A percentile compares a stretch with the other conserved stretches of the same genome.
phyloP scores from a whole-genome alignment of 495 filamentous ascomycete genomes.

The Penicillium turbatum region DNA sequence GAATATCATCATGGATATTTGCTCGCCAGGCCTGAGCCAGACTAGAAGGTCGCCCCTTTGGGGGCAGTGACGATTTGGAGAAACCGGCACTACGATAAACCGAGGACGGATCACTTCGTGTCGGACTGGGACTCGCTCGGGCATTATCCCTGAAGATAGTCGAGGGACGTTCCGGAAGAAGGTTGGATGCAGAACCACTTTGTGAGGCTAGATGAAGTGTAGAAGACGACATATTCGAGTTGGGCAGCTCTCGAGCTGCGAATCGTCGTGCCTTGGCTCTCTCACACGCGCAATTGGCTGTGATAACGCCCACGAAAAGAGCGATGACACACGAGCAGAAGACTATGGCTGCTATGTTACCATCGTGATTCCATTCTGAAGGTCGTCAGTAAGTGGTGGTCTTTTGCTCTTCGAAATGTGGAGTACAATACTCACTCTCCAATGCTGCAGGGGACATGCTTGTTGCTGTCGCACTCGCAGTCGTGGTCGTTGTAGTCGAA shows the following conservation, averaged over 20 bases:
- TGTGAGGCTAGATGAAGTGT: not conserved
- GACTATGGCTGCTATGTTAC: conserved; percentile 5
- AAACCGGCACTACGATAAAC: too few species aligned
- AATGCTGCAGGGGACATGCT: conserved; percentile 8
- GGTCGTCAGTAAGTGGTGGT: not conserved
- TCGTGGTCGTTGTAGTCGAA: conserved; percentile 9
- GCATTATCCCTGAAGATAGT: too few species aligned
- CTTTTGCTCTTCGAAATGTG: not conserved
- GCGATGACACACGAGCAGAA: conserved; percentile 1
- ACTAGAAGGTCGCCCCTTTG: too few species aligned
- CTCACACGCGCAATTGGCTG: not conserved
- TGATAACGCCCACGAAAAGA: not conserved
- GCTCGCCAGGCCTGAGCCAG: too few species aligned
- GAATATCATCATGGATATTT: too few species aligned
- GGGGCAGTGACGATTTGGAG: too few species aligned
- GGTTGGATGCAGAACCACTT: too few species aligned
- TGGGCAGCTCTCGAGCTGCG: not conserved
- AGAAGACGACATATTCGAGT: not conserved
- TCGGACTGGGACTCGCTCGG: too few species aligned
- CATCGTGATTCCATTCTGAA: conserved; percentile 3
- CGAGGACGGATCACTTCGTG: too few species aligned
- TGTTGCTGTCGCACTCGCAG: conserved; percentile 12
- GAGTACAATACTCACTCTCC: not conserved
- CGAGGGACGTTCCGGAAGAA: too few species aligned
- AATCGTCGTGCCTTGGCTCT: conserved; percentile 2